Percentiles rank a stretch among this genome's conserved stretches.
Conservation (phyloP, 345 rosid genomes). For the Sonneratia alba region DNA sequence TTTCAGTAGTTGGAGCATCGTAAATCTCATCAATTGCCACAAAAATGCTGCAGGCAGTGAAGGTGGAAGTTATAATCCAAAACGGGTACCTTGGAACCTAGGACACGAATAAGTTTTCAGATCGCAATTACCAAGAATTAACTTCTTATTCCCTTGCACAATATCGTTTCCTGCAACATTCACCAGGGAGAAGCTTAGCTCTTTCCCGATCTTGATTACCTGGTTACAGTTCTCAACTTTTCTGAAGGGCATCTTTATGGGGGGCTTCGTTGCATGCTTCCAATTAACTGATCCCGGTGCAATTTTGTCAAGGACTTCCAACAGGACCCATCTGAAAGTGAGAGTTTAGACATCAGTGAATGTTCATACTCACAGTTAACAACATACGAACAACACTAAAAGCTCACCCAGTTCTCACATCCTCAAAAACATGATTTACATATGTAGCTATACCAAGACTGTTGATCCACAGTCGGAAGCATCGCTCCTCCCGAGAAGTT, state of each 20-base stretch:
- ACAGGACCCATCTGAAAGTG: conserved; percentile 73
- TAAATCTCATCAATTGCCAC: conserved; percentile 97
- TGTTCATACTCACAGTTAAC: not conserved
- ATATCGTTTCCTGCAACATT: conserved; percentile 96
- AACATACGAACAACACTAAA: conserved; percentile 3
- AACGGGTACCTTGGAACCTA: not conserved
- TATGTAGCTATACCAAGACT: conserved; percentile 80
- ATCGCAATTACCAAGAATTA: conserved; percentile 42
- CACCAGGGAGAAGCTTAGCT: conserved; percentile 72
- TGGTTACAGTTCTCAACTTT: conserved; percentile 91
- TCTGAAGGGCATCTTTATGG: conserved; percentile 85
- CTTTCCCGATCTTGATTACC: conserved; percentile 66
- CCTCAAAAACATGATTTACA: conserved; percentile 84
- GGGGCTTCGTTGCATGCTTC: conserved; percentile 79
- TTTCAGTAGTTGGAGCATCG: conserved; percentile 89
- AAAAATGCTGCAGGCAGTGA: conserved; percentile 49
- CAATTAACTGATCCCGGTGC: conserved; percentile 65
- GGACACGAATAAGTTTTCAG: not conserved
- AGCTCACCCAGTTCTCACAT: conserved; percentile 83
- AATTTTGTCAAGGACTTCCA: conserved; percentile 80
- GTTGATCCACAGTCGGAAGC: conserved; percentile 97
- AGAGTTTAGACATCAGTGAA: not conserved
- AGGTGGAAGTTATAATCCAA: conserved; percentile 6
- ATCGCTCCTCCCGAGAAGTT: conserved; percentile 96
- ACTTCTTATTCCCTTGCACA: conserved; percentile 88